These are phyloP conservation scores for Volutella citrinella DNA, from an alignment of 2,329 filamentous ascomycete species.

Conservation along the genomic window DNA sequence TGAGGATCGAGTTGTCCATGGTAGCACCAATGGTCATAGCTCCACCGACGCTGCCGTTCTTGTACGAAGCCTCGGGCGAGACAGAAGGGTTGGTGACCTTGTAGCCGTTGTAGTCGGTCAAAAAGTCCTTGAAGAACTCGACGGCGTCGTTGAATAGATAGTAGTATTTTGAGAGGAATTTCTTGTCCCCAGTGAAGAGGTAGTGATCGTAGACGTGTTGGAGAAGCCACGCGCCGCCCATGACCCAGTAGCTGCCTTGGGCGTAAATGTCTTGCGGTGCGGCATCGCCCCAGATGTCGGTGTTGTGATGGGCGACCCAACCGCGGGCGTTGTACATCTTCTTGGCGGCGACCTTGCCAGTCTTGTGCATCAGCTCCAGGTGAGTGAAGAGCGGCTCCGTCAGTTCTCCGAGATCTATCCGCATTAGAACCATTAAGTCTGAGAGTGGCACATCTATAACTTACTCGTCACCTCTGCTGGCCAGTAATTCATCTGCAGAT, in stretches of 20 bases:
- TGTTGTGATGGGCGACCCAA: conserved; percentile 37
- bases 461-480: conserved; percentile 18
- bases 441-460: not conserved
- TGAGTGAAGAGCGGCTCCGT: conserved; percentile 6
- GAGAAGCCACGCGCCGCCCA: conserved; percentile 22
- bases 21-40: not conserved
- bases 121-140: conserved; percentile 2
- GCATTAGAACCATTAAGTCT: conserved; percentile 2
- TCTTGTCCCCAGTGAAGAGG: not conserved
- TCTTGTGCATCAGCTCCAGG: conserved; percentile 18
- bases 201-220: conserved; percentile 5
- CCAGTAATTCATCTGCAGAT: conserved; percentile 54
- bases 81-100: conserved; percentile 4
- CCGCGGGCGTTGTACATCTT: conserved; percentile 36
- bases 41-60: conserved; percentile 2
- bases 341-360: conserved; percentile 28
- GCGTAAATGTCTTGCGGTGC: conserved; percentile 34
- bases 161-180: not conserved
- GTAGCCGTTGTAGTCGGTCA: conserved; percentile 1
- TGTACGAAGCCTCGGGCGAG: conserved; percentile 3
- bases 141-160: conserved; percentile 1
- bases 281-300: conserved; percentile 38
- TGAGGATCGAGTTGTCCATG: conserved; percentile 5
- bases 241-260: conserved; percentile 22
- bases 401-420: conserved; percentile 2